Conservation (phyloP, 208 protist species). For the Acanthamoeba quina region DNA sequence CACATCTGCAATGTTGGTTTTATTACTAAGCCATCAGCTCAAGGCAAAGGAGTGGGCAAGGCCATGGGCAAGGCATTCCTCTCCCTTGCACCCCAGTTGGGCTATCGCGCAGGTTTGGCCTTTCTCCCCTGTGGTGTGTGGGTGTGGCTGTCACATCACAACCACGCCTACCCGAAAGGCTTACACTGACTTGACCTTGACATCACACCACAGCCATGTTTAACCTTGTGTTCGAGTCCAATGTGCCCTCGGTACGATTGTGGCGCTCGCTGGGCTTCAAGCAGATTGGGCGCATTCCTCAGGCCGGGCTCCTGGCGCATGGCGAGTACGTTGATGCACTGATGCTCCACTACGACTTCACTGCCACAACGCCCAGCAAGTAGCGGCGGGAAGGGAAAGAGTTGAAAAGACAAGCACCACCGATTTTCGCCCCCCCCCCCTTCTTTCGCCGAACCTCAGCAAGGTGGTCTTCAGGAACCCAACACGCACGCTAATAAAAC, state of each 20-base stretch:
- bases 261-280: conserved; percentile 48
- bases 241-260: background rate
- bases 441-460: too few relatives aligned
- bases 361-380: background rate
- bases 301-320: background rate
- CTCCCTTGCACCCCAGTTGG: background rate
- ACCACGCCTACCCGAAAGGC: too few relatives aligned
- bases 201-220: conserved; percentile 14
- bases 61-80: conserved; percentile 45
- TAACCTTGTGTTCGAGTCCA: conserved; percentile 40
- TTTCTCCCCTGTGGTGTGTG: too few relatives aligned
- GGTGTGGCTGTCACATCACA: too few relatives aligned
- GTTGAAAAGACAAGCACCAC: too few relatives aligned
- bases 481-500: too few relatives aligned
- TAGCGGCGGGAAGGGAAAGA: too few relatives aligned
- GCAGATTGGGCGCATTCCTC: background rate
- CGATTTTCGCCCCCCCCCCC: too few relatives aligned
- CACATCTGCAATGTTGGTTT: conserved; percentile 41
- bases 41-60: background rate
- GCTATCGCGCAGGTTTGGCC: background rate
- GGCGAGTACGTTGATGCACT: conserved; percentile 8
- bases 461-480: too few relatives aligned
- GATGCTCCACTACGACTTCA: conserved; percentile 36
- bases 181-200: background rate
- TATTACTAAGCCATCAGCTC: background rate